Base-by-base conservation (phyloP, 2,329 filamentous ascomycete genomes). In the Nigrospora oryzae region DNA sequence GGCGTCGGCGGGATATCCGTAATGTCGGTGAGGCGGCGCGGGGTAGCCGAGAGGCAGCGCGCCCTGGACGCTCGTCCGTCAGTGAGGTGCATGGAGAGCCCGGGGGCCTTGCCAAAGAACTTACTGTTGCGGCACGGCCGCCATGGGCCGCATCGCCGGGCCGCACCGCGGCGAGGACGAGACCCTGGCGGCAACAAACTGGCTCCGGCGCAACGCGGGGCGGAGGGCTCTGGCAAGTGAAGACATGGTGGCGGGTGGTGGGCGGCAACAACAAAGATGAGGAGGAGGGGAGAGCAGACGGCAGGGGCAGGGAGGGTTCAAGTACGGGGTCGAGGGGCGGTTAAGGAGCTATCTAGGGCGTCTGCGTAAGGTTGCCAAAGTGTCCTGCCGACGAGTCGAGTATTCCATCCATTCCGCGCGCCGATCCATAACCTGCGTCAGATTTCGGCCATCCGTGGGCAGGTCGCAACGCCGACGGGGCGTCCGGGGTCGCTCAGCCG, bases 1-100 rank as follows among this genome's bases (percentile, higher is more conserved):
- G 93, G 93, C 6, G 91, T 96, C 1, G 93, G 91, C 0, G 84
- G 83, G 52, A 96, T 77, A 40, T 86, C 82, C 49, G 83, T 75
- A 57, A 95, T 81, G 65, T 93, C 76, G 48, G 71, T 71, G 53
- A 71, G 75, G 54, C 74, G 74, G 49, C 68, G 63, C 38, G 73
- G 53, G 0, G 83, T 85, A 40, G 75, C 75, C 34, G 82, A 84
- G 46, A 89, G 74, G 16, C 73, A 59, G 53, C 81, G 77, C 47
- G 62, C 51, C 51, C 67, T 66, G 51, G 45, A 42, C 52, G n/a
- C n/a, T 6, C 16, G 40, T 43, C 15, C 17, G n/a, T 39, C 8
- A 14, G n/a, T 10, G 15, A 39, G 7, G 2, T 5, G 23, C 5
- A 28, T 4, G 10, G 7, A 28, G 23, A 6, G 23, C 23, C 5